phyloP scores from a whole-genome alignment of 495 filamentous ascomycete genomes.

The Trichoderma asperelloides region DNA sequence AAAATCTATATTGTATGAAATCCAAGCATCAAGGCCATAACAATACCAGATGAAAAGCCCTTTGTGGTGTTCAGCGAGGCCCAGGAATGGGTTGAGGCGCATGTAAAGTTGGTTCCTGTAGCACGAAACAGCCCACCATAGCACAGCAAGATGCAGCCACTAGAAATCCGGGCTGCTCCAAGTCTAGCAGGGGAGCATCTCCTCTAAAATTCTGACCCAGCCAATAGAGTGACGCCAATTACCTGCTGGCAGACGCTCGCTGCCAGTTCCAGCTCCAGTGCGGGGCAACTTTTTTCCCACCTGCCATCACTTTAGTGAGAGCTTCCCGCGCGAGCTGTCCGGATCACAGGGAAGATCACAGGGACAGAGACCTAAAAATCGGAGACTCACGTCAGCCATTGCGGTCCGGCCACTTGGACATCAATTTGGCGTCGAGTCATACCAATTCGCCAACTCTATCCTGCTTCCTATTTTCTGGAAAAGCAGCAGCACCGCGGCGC shows the following conservation, averaged over 20 bases:
- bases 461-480: neutral
- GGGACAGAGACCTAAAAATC: constrained; percentile 2
- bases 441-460: neutral
- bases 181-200: neutral
- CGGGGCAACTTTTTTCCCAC: neutral
- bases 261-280: neutral
- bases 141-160: neutral
- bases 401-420: neutral
- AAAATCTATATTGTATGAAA: no score
- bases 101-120: no score
- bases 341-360: constrained; percentile 8
- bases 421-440: neutral
- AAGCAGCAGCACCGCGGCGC: neutral
- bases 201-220: neutral
- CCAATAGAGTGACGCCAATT: neutral
- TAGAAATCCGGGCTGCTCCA: neutral
- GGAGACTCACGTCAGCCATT: constrained; percentile 7
- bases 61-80: no score
- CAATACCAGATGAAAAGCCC: no score
- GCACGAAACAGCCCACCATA: no score
- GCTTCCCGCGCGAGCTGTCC: neutral
- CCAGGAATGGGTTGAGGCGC: no score
- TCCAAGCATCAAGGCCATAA: no score
- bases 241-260: neutral
- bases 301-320: neutral